Evolutionary conservation across 2,329 filamentous ascomycete genomes (phyloP).

Genomic region (Gaeumannomyces tritici): DNA sequence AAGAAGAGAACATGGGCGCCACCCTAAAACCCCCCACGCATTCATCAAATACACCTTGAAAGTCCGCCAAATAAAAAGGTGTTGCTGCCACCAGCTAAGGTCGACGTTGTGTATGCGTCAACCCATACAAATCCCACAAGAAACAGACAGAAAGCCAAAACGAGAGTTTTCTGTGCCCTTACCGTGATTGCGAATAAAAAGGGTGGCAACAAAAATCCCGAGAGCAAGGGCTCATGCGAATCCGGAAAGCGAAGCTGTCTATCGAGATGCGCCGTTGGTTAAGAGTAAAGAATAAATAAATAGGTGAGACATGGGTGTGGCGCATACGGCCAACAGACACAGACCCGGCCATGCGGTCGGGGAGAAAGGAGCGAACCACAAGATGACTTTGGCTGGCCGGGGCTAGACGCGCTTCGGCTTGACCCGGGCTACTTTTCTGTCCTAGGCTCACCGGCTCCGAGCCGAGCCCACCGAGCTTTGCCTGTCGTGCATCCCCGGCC

Average conservation of each 20-base stretch:
- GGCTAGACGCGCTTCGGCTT: slow-evolving; percentile 4
- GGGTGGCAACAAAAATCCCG: background rate
- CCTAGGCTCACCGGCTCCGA: slow-evolving; percentile 29
- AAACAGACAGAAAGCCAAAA: background rate
- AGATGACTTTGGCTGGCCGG: too few relatives aligned
- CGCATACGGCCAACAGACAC: background rate
- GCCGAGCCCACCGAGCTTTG: slow-evolving; percentile 49
- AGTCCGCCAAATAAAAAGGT: background rate
- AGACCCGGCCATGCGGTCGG: background rate
- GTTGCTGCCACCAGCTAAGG: background rate
- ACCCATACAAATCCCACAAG: background rate
- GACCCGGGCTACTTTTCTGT: slow-evolving; percentile 1
- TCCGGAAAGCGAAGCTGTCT: background rate
- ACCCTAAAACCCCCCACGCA: background rate
- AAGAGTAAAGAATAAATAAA: background rate
- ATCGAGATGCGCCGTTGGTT: background rate
- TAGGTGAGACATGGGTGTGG: background rate
- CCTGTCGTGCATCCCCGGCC: slow-evolving; percentile 45
- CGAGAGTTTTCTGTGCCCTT: background rate
- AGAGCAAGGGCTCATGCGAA: background rate
- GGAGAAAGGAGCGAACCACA: slow-evolving; percentile 5
- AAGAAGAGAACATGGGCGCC: background rate
- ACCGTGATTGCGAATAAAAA: background rate
- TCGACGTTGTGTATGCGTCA: background rate
- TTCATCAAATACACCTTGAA: background rate